Percentiles rank a stretch among this genome's conserved stretches.
Evolutionary conservation across 78 protist genomes (phyloP).

Genomic region (Creolimax fragrantissima): DNA sequence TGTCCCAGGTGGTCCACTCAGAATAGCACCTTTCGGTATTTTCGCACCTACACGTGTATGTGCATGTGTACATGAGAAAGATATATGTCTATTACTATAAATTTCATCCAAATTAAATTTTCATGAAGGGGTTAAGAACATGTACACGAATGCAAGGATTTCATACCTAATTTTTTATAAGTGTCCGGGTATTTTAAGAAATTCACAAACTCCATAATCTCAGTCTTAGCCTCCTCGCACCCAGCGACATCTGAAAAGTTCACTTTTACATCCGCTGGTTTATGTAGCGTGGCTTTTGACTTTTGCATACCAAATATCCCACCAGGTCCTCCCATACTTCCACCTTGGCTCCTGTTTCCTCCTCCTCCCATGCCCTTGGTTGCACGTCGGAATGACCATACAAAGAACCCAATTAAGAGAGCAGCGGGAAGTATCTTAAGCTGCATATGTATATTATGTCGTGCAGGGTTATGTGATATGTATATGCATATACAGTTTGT

Average conservation of each 20-base stretch:
- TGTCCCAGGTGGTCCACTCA: slow-evolving; percentile 86
- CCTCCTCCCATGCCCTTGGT: neutral
- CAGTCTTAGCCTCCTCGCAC: slow-evolving; percentile 78
- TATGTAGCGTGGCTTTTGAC: neutral
- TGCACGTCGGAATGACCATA: neutral
- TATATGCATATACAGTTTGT: no score
- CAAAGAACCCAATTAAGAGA: no score
- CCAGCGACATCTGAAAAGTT: slow-evolving; percentile 82
- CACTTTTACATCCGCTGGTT: neutral
- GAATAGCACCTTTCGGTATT: slow-evolving; percentile 51
- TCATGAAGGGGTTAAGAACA: slow-evolving; percentile 82
- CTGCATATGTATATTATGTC: no score
- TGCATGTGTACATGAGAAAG: slow-evolving; percentile 53
- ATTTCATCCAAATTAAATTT: slow-evolving; percentile 72
- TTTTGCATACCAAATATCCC: neutral
- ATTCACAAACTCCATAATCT: slow-evolving; percentile 83
- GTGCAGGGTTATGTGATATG: no score
- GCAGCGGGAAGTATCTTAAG: neutral
- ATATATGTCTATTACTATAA: slow-evolving; percentile 94
- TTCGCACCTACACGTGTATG: neutral
- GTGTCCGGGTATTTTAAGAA: slow-evolving; percentile 82
- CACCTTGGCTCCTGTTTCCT: neutral
- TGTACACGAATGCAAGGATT: no score
- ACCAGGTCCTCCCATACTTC: neutral
- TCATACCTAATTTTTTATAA: slow-evolving; percentile 68